Percentiles rank a stretch among this genome's conserved stretches.
These are phyloP conservation scores for Geranomyces variabilis DNA, from an alignment of 192 early-diverging fungal genomes.

Conservation along the genomic window DNA sequence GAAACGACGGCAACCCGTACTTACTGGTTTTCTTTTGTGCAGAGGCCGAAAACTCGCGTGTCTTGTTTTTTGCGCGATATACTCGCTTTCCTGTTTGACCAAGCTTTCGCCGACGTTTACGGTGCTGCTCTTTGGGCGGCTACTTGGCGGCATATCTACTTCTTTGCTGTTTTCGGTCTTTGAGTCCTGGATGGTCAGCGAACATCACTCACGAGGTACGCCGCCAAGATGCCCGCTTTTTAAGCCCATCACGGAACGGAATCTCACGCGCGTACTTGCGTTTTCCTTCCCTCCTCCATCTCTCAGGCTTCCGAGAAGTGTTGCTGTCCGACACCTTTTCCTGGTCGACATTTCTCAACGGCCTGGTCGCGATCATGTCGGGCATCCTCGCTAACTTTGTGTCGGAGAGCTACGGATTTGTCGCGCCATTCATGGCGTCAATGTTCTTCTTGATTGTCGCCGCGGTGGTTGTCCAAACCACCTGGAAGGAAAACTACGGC, in stretches of 20 bases:
- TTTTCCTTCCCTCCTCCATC: too few relatives aligned
- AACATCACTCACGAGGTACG: slow-evolving; percentile 37
- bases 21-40: background rate
- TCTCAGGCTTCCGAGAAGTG: slow-evolving; percentile 56
- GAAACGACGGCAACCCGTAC: too few relatives aligned
- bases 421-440: slow-evolving; percentile 67
- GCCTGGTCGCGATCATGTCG: slow-evolving; percentile 66
- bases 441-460: slow-evolving; percentile 54
- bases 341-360: slow-evolving; percentile 68
- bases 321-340: slow-evolving; percentile 68
- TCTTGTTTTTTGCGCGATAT: slow-evolving; percentile 45
- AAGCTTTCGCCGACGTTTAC: slow-evolving; percentile 39
- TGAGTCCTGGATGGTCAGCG: slow-evolving; percentile 57
- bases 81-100: slow-evolving; percentile 45
- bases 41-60: slow-evolving; percentile 46
- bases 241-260: background rate
- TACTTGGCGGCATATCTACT: slow-evolving; percentile 52
- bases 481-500: slow-evolving; percentile 81
- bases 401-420: slow-evolving; percentile 56
- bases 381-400: slow-evolving; percentile 64
- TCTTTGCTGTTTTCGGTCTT: slow-evolving; percentile 54
- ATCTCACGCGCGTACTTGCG: too few relatives aligned
- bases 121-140: slow-evolving; percentile 46
- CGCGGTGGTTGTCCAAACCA: slow-evolving; percentile 49
- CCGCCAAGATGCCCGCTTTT: background rate